These are phyloP conservation scores for Diaporthe vexans DNA, from an alignment of 2,329 filamentous ascomycete genomes.

Conservation along the genomic window DNA sequence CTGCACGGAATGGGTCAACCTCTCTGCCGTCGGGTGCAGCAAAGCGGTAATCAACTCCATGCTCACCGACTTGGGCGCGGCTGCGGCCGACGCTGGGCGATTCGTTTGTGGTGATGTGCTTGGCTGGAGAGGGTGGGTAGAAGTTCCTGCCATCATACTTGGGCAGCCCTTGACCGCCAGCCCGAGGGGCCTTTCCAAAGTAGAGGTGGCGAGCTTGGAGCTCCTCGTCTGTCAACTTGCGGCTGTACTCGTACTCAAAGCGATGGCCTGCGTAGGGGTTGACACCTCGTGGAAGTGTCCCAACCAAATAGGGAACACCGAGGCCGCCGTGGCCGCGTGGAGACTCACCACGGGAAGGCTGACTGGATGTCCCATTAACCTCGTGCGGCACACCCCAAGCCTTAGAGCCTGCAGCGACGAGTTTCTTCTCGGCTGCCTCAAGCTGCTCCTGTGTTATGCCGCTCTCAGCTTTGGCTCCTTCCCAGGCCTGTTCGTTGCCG, in stretches of 20 bases:
- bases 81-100: conserved; percentile 33
- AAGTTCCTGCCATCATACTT: conserved; percentile 77
- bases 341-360: conserved; percentile 8
- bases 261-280: conserved; percentile 57
- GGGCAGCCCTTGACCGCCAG: conserved; percentile 66
- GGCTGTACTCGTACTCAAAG: conserved; percentile 67
- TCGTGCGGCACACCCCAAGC: conserved; percentile 32
- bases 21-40: conserved; percentile 28
- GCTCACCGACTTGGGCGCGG: conserved; percentile 37
- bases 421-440: conserved; percentile 37
- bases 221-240: conserved; percentile 72
- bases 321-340: conserved; percentile 30
- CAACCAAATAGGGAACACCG: conserved; percentile 67
- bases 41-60: conserved; percentile 41
- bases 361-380: conserved; percentile 5
- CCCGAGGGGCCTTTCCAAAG: conserved; percentile 69
- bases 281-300: conserved; percentile 61
- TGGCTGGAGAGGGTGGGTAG: conserved; percentile 69
- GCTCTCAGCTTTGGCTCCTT: conserved; percentile 35
- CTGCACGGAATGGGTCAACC: conserved; percentile 34
- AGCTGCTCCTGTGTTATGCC: conserved; percentile 38
- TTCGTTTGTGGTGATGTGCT: conserved; percentile 46
- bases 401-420: conserved; percentile 37
- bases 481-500: conserved; percentile 30
- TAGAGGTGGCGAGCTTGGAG: conserved; percentile 71